Evolutionary conservation across 768 basidiomycete genomes (phyloP), one percentile per base, ranked within the genome.

Genomic region (Artomyces pyxidatus): DNA sequence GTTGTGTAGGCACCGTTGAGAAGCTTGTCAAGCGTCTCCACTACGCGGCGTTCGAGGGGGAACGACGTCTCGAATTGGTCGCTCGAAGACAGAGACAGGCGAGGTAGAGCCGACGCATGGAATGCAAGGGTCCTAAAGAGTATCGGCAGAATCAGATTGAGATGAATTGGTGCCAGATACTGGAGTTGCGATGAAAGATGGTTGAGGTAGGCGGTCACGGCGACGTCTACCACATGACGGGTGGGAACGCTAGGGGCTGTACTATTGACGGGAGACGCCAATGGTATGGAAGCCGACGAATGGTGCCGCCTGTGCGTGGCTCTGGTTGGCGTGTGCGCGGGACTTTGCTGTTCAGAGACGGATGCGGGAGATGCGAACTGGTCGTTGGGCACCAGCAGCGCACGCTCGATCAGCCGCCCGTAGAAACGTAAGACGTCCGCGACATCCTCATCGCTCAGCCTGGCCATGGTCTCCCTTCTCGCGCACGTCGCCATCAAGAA

Each of bases 81-180:
- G 59, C 30, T 73, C 61, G 51, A 61, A 61, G 69, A 69, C 37
- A 87, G 68, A 5, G 83, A 78, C 9, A 90, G 66, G 7, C 83
- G 77, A 35, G 87, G 83, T 14, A 90, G 73, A 1, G 85, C 78
- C 3, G 78, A 74, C 3, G 78, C 70, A 58, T 77, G 84, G 56
- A 77, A 80, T 1, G 82, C 78, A 21, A 85, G 71, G 19, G 75
- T 76, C 16, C 83, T 80, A 59, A 88, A 85, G n/a, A 90, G 75
- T 28, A 84, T 69, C 0, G 84, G 82, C n/a, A 88, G 68, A 45
- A 88, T 78, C 29, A 65, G 57, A 11, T 66, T 61, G 29, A 88
- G 73, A 57, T 75, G 72, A 10, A 63, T 63, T 6, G 81, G 74
- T 5, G 81, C 69, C 14, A 88, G 68, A 14, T 71, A 72, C 59